phyloP scores from a whole-genome alignment of 768 basidiomycete species.

The Kwoniella dendrophila region DNA sequence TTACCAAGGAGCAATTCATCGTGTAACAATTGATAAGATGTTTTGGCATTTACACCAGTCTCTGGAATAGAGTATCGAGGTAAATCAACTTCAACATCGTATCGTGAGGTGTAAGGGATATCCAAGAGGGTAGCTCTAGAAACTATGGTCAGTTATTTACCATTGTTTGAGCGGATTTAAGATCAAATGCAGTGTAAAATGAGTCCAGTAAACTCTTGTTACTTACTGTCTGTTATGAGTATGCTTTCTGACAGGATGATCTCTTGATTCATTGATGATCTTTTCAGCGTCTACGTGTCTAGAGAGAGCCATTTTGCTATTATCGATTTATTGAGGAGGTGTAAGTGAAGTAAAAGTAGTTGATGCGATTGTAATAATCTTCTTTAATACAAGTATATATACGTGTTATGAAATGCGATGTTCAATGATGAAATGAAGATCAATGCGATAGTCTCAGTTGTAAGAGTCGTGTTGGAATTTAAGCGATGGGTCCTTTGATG shows the following conservation, averaged over 20 bases:
- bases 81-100: constrained; percentile 45
- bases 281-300: constrained; percentile 65
- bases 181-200: not conserved
- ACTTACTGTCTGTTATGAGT: constrained; percentile 38
- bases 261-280: constrained; percentile 62
- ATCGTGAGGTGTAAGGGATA: constrained; percentile 45
- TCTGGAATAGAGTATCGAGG: constrained; percentile 51
- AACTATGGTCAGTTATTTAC: not conserved
- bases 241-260: constrained; percentile 51
- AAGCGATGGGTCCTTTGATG: no score
- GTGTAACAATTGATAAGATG: constrained; percentile 56
- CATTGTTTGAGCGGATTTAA: no score
- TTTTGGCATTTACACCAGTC: constrained; percentile 40
- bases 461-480: no score
- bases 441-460: no score
- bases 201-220: no score
- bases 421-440: no score
- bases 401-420: no score
- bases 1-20: constrained; percentile 64
- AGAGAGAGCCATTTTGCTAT: constrained; percentile 43
- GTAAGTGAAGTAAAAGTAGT: not conserved
- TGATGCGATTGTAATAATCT: no score
- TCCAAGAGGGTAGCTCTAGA: constrained; percentile 45
- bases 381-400: no score
- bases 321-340: constrained; percentile 1